Conservation (phyloP, 2,329 filamentous ascomycete genomes). For the Aspergillus brunneoviolaceus region DNA sequence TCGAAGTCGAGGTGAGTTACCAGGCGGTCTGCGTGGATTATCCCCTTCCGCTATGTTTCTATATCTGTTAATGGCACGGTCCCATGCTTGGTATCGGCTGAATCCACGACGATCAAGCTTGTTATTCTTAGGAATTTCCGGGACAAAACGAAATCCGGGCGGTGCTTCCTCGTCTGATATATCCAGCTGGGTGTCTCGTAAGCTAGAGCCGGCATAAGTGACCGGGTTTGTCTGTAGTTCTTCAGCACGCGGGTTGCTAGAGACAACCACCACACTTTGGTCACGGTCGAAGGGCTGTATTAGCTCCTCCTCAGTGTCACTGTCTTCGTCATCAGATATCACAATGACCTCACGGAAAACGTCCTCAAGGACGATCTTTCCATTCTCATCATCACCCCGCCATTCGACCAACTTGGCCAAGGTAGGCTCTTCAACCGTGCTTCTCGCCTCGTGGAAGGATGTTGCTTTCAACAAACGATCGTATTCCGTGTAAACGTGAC, state of each 20-base stretch:
- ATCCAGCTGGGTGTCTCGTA: conserved; percentile 26
- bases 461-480: conserved; percentile 56
- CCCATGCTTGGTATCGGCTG: conserved; percentile 49
- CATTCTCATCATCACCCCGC: conserved; percentile 60
- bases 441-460: conserved; percentile 56
- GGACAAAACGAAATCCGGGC: conserved; percentile 39
- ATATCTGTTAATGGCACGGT: conserved; percentile 44
- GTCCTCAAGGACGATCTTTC: conserved; percentile 56
- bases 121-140: conserved; percentile 31
- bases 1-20: conserved; percentile 15
- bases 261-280: conserved; percentile 45
- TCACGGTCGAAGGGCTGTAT: conserved; percentile 31
- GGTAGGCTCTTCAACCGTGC: conserved; percentile 54
- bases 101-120: conserved; percentile 46
- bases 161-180: conserved; percentile 38
- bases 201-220: conserved; percentile 22
- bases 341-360: conserved; percentile 65
- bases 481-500: conserved; percentile 63
- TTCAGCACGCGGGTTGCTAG: conserved; percentile 37
- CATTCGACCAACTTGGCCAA: conserved; percentile 61
- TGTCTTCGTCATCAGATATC: conserved; percentile 61
- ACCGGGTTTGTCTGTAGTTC: conserved; percentile 35
- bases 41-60: conserved; percentile 29
- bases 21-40: conserved; percentile 14
- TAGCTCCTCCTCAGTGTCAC: conserved; percentile 39